phyloP scores from a whole-genome alignment of 1,284 basidiomycete species.

The Tetrapyrgos nigripes region DNA sequence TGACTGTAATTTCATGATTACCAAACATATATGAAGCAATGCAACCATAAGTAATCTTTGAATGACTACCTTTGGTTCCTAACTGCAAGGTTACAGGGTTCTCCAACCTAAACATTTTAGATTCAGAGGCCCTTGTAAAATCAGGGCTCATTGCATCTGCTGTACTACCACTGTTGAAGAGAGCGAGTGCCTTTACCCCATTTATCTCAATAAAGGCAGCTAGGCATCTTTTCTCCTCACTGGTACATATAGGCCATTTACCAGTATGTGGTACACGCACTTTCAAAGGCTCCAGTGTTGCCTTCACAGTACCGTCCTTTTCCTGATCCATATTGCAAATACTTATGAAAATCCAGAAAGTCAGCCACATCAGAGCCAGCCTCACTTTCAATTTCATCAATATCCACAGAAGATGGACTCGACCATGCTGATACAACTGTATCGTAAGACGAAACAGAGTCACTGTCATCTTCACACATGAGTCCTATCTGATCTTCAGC shows the following conservation, averaged over 20 bases:
- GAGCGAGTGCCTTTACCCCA: conserved; percentile 19
- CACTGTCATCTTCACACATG: neutral
- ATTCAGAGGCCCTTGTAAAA: conserved; percentile 16
- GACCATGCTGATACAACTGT: no score
- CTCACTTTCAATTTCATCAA: no score
- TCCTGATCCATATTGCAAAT: neutral
- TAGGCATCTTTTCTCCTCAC: conserved; percentile 11
- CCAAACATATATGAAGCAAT: neutral
- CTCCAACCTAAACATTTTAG: conserved; percentile 19
- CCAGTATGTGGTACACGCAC: neutral
- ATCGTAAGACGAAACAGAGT: neutral
- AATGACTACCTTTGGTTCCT: conserved; percentile 27
- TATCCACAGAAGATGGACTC: no score
- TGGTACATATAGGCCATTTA: neutral
- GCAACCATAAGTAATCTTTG: conserved; percentile 28
- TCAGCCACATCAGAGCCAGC: no score
- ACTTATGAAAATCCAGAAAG: no score
- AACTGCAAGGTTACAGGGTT: conserved; percentile 28
- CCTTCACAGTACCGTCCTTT: neutral
- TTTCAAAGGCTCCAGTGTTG: neutral
- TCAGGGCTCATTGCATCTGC: conserved; percentile 27
- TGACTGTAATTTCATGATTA: neutral
- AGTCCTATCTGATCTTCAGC: neutral
- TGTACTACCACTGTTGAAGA: conserved; percentile 31
- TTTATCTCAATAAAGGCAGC: conserved; percentile 20